A percentile compares a stretch with the other conserved stretches of the same genome.
Evolutionary conservation across 306 rosid genomes (phyloP).

Genomic region (Vigna angularis): DNA sequence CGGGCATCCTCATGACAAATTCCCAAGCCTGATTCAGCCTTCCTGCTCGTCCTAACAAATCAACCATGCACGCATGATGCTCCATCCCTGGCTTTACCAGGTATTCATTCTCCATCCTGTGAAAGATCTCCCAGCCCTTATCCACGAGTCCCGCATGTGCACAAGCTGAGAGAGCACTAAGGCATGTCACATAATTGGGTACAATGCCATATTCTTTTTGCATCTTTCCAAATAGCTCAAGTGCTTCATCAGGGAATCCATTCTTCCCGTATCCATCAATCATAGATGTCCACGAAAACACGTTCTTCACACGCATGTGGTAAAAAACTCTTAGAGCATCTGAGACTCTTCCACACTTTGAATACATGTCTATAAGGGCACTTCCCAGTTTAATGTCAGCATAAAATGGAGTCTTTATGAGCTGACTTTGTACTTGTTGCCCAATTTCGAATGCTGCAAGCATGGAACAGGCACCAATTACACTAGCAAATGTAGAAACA

Average conservation of each 20-base stretch:
- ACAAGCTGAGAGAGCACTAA: conserved; percentile 85
- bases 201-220: conserved; percentile 46
- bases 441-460: conserved; percentile 74
- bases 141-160: conserved; percentile 84
- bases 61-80: conserved; percentile 93
- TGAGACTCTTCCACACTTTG: conserved; percentile 76
- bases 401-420: conserved; percentile 68
- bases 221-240: conserved; percentile 70
- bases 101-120: conserved; percentile 70
- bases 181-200: conserved; percentile 84
- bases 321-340: conserved; percentile 75
- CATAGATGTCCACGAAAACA: conserved; percentile 96
- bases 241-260: conserved; percentile 75
- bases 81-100: conserved; percentile 77
- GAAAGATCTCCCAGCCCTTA: conserved; percentile 73
- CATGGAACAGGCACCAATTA: conserved; percentile 83
- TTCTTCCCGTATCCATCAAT: conserved; percentile 95
- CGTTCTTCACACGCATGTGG: conserved; percentile 73
- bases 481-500: conserved; percentile 86
- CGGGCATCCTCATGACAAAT: conserved; percentile 70
- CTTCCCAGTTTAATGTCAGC: conserved; percentile 71
- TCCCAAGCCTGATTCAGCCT: conserved; percentile 75
- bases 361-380: conserved; percentile 87
- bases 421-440: conserved; percentile 79
- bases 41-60: conserved; percentile 91